These are phyloP conservation scores for Capronia coronata DNA, from an alignment of 2,329 filamentous ascomycete species.

Conservation along the genomic window DNA sequence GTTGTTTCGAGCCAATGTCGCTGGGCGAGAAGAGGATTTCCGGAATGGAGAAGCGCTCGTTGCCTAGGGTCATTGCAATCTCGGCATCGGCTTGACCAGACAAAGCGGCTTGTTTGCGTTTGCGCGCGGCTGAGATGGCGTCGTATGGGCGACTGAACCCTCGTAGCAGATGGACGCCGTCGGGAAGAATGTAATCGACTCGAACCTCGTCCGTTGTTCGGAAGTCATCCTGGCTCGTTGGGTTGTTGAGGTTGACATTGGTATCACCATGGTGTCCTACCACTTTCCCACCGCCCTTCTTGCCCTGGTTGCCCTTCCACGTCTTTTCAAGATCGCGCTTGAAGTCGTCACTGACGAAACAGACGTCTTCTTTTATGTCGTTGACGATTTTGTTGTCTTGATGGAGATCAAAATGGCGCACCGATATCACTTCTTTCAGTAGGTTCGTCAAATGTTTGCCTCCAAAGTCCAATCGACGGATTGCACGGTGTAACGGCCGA, in stretches of 20 bases:
- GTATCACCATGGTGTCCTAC: too few species aligned
- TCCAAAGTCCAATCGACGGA: slow-evolving; percentile 80
- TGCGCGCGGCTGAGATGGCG: slow-evolving; percentile 51
- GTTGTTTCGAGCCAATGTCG: slow-evolving; percentile 78
- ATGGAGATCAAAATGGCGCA: slow-evolving; percentile 91
- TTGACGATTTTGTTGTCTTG: slow-evolving; percentile 92
- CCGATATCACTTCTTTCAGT: slow-evolving; percentile 78
- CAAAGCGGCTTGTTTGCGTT: slow-evolving; percentile 45
- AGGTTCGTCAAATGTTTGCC: slow-evolving; percentile 93
- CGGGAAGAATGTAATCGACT: slow-evolving; percentile 86
- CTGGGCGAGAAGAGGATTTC: slow-evolving; percentile 82
- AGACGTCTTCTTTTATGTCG: slow-evolving; percentile 87
- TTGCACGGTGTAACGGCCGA: slow-evolving; percentile 68
- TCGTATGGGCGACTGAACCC: slow-evolving; percentile 76
- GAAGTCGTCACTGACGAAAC: slow-evolving; percentile 77
- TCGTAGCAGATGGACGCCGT: slow-evolving; percentile 58
- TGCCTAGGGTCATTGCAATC: slow-evolving; percentile 78
- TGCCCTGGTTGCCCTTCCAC: slow-evolving; percentile 66
- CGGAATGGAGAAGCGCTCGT: slow-evolving; percentile 84
- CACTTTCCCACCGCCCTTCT: background rate
- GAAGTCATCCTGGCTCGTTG: too few species aligned
- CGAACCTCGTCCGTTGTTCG: slow-evolving; percentile 52
- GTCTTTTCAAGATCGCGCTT: slow-evolving; percentile 67
- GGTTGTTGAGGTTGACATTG: too few species aligned
- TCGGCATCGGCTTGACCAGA: slow-evolving; percentile 53